Percentiles rank a stretch among this genome's conserved stretches.
Conservation (phyloP, 106 monocot species). For the Acorus calamus region DNA sequence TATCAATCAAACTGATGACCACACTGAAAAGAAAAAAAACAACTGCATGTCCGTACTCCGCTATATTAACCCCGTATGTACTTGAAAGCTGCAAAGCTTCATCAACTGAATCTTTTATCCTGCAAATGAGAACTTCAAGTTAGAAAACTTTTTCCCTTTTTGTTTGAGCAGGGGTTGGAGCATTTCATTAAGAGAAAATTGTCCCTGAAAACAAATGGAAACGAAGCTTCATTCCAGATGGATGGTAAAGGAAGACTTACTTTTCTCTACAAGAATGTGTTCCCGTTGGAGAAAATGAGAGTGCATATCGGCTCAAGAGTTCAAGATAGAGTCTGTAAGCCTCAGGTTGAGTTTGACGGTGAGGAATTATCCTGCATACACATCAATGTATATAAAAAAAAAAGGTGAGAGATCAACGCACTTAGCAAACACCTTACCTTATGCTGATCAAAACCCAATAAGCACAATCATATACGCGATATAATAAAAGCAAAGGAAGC, state of each 20-base stretch:
- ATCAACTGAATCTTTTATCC: constrained; percentile 70
- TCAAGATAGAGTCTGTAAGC: constrained; percentile 78
- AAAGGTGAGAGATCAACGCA: no score
- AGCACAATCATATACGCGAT: not conserved
- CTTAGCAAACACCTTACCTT: no score
- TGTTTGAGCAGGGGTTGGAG: no score
- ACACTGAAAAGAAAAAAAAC: constrained; percentile 54
- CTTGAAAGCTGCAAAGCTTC: constrained; percentile 57
- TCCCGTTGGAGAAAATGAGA: constrained; percentile 17
- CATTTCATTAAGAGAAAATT: no score
- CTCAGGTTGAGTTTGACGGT: constrained; percentile 46
- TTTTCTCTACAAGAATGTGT: constrained; percentile 29
- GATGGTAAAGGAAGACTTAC: constrained; percentile 23
- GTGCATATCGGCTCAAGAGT: constrained; percentile 28
- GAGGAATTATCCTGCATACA: constrained; percentile 38
- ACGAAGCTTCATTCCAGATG: no score
- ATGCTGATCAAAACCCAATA: no score
- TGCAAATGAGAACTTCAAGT: constrained; percentile 21
- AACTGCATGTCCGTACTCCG: constrained; percentile 48
- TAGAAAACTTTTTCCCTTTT: not conserved
- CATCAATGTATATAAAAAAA: no score
- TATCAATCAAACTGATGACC: constrained; percentile 50
- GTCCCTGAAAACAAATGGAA: no score
- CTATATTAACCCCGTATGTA: constrained; percentile 36
- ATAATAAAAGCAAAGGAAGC: not conserved